Conservation (phyloP, 2,329 filamentous ascomycete species). For the Lachnellula hyalina region DNA sequence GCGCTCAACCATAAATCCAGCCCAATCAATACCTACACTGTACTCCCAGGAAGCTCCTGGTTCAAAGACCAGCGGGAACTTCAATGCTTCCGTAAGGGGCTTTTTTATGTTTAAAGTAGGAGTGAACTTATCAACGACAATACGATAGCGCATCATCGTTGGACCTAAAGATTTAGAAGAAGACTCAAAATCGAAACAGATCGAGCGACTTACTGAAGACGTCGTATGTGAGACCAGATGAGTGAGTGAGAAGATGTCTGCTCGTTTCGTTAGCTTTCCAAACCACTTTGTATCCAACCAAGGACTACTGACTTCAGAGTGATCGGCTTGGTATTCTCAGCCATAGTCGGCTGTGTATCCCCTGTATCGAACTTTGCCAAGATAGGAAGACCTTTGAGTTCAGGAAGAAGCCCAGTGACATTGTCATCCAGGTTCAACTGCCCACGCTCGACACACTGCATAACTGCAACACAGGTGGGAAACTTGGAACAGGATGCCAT, state of each 20-base stretch:
- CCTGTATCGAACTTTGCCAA: constrained; percentile 23
- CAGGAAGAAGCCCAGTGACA: constrained; percentile 22
- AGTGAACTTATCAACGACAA: background rate
- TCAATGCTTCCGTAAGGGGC: constrained; percentile 3
- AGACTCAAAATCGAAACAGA: background rate
- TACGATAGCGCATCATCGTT: constrained; percentile 10
- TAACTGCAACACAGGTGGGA: constrained; percentile 44
- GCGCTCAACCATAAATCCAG: constrained; percentile 45
- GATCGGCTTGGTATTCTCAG: constrained; percentile 20
- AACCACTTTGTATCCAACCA: background rate
- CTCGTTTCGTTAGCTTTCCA: background rate
- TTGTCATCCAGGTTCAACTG: constrained; percentile 43
- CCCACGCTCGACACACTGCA: constrained; percentile 53
- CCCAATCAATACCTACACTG: constrained; percentile 48
- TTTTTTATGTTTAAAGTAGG: background rate
- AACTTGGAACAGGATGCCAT: constrained; percentile 55
- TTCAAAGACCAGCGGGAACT: constrained; percentile 53
- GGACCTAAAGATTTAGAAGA: constrained; percentile 8
- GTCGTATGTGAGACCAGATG: constrained; percentile 24
- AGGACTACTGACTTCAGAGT: constrained; percentile 24
- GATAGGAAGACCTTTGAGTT: constrained; percentile 25
- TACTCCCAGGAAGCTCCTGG: constrained; percentile 60
- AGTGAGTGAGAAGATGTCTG: constrained; percentile 26
- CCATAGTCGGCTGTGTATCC: constrained; percentile 15
- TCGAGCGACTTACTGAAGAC: constrained; percentile 17